Base-by-base conservation (phyloP, 257 asterid genomes). In the Scutellaria baicalensis region DNA sequence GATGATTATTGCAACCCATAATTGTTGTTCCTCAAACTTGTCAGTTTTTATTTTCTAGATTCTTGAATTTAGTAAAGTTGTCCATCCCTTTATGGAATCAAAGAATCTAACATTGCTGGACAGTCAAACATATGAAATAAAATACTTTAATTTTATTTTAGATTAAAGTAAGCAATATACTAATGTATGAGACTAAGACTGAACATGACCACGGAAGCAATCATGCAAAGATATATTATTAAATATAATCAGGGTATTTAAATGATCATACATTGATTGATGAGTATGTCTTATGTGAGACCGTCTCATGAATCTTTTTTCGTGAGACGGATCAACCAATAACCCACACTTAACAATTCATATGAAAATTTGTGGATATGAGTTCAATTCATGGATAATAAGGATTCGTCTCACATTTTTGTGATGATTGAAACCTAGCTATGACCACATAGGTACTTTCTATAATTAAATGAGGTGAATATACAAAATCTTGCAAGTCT, bases 81-180 rank as follows among this genome's bases (percentile, higher is more conserved):
- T 4, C 50, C 64, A 64, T 59, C 66, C 48, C 56, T 43, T 55
- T 40, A 33, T 58, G 64, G 36, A 65, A 48, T 36, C 33, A 63
- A 67, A 48, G 70, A 75, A 73, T 73, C 75, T 42, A 68, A 33
- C 77, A 70, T 68, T 60, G 82, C 64, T 56, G 66, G 62, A 65
- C 64, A 69, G 43, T 51, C 72, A 66, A 67, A 71, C 78, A 70
- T 56, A 64, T 38, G 23, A 45, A 73, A 14, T 68, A 64, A 55
- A 50, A 57, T 17, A 44, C 31, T 31, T 9, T 35, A 33, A 13
- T 23, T 8, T 18, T 18, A 1, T 43, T 61, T 2, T 38, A 9
- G 36, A 20, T 33, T 23, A 4, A 47, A 36, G 38, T 48, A 66
- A 33, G 5, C 13, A 39, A 18, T 66, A 27, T 27, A 27, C 33